Percentiles rank a stretch among this genome's conserved stretches.
Evolutionary conservation across 208 protist species (phyloP).

Genomic region (Trypanosomatidae sp.): DNA sequence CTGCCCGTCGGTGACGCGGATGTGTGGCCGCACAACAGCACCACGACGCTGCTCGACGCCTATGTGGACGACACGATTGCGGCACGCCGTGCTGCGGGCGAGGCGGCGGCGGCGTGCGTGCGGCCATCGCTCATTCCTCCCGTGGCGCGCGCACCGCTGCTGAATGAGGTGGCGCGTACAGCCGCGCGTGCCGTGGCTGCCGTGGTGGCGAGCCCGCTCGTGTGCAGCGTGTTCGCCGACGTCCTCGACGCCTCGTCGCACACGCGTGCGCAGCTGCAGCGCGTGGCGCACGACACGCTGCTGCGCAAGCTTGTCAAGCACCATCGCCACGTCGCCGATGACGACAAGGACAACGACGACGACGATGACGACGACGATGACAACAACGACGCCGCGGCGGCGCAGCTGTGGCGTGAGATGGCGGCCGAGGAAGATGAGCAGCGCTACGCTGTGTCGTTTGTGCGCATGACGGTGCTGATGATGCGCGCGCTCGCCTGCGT

Average conservation of each 20-base stretch:
- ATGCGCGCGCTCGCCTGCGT: slow-evolving; percentile 38
- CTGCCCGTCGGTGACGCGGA: slow-evolving; percentile 39
- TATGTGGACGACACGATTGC: slow-evolving; percentile 13
- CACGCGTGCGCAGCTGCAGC: slow-evolving; percentile 1
- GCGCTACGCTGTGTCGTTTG: slow-evolving; percentile 56
- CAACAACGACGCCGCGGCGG: neutral
- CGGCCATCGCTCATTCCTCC: slow-evolving; percentile 54
- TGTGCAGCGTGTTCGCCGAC: slow-evolving; percentile 63
- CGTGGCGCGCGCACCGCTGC: slow-evolving; percentile 45
- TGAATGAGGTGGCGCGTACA: slow-evolving; percentile 74
- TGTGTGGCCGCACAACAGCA: slow-evolving; percentile 51
- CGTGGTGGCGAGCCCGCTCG: slow-evolving; percentile 39
- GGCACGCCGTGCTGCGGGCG: slow-evolving; percentile 13
- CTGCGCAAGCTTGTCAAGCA: slow-evolving; percentile 5
- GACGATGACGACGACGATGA: neutral
- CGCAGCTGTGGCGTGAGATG: neutral
- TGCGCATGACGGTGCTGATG: slow-evolving; percentile 50
- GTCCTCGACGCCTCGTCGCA: slow-evolving; percentile 8
- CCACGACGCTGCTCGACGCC: slow-evolving; percentile 15
- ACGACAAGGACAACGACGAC: neutral
- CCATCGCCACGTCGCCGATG: neutral
- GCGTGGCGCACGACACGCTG: slow-evolving; percentile 4
- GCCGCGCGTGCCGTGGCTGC: slow-evolving; percentile 36
- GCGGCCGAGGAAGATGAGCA: slow-evolving; percentile 25
- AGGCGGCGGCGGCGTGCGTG: slow-evolving; percentile 15